Evolutionary conservation across 352 stramenopile species (phyloP), one percentile per base, ranked within the genome.

Genomic region (Pythium utonaiense): DNA sequence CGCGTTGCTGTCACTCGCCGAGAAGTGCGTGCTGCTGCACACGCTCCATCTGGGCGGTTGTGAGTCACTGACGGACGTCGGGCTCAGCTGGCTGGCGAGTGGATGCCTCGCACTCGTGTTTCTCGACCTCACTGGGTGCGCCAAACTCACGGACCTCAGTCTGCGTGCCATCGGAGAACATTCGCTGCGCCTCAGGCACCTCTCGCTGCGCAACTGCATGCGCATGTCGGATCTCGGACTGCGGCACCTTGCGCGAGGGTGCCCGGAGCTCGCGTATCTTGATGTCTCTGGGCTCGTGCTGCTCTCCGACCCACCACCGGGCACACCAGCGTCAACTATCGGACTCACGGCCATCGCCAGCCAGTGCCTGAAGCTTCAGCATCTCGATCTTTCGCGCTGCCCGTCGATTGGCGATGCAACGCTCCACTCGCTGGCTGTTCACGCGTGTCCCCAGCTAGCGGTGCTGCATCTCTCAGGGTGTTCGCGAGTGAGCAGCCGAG

Each of bases 21-120:
- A 91, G n/a, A 75, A 78, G 21, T 90, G 74, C 14, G 47, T 58
- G 16, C 52, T 80, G 21, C 70, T 92, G 3, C 69, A 88, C 31
- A 79, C 60, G 8, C 53, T 89, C 2, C 64, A 75, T 19, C 61
- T 98, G 3, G 62, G 75, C n/a, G 93, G 94, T 17, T 98, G 92
- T 54, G 83, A 96, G 38, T 83, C 91, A 66, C 64, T 98, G 45
- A 96, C 87, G 7, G 93, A 98, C 66, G 93, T 96, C 16, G 93
- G 95, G 0, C 61, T 98, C 14, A 93, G 80, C 33, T 98, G 92
- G 92, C 61, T 98, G n/a, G 75, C 76, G 1, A 76, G 70, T 1
- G 88, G 89, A 14, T 96, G 88, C 30, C 74, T 76, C 33, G 88
- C 85, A 10, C 69, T 98, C 10, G 72, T 75, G n/a, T 64, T 86